These are phyloP conservation scores for Pleurotus pulmonarius DNA, from an alignment of 768 basidiomycete species.

Conservation along the genomic window DNA sequence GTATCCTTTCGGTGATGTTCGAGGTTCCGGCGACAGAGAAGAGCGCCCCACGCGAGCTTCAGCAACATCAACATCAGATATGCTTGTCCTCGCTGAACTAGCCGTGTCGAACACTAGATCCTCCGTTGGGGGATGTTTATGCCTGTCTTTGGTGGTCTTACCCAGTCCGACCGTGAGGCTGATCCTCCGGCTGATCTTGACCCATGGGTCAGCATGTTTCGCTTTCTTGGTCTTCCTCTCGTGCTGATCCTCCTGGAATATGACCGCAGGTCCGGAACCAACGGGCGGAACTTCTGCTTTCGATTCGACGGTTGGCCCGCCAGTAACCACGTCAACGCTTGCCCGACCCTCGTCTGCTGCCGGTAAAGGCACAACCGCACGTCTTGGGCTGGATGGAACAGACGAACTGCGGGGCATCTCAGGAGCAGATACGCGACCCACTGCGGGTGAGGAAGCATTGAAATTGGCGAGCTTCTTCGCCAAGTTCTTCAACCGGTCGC, in stretches of 20 bases:
- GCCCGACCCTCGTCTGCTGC: conserved; percentile 22
- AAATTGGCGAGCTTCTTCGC: conserved; percentile 58
- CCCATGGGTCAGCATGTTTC: conserved; percentile 46
- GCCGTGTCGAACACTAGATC: not conserved
- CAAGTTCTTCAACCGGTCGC: conserved; percentile 72
- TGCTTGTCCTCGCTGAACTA: not conserved
- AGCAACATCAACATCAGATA: not conserved
- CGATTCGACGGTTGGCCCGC: not conserved
- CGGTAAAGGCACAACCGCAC: not conserved
- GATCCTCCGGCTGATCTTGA: conserved; percentile 61
- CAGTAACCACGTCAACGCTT: not conserved
- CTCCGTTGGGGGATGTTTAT: conserved; percentile 14
- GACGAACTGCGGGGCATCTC: conserved; percentile 52
- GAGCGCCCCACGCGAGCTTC: not conserved
- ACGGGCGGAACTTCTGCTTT: not conserved
- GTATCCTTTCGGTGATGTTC: conserved; percentile 8
- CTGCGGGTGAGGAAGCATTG: conserved; percentile 15
- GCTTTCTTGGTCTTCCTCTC: conserved; percentile 28
- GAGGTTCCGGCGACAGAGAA: conserved; percentile 1
- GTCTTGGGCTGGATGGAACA: conserved; percentile 42
- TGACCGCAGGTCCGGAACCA: not conserved
- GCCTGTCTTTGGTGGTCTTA: conserved; percentile 31
- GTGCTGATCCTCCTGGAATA: conserved; percentile 20
- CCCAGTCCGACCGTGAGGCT: conserved; percentile 53
- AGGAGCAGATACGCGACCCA: not conserved